These are phyloP conservation scores for Magnolia sinica DNA, from an alignment of 164 flowering plant species.

Conservation along the genomic window DNA sequence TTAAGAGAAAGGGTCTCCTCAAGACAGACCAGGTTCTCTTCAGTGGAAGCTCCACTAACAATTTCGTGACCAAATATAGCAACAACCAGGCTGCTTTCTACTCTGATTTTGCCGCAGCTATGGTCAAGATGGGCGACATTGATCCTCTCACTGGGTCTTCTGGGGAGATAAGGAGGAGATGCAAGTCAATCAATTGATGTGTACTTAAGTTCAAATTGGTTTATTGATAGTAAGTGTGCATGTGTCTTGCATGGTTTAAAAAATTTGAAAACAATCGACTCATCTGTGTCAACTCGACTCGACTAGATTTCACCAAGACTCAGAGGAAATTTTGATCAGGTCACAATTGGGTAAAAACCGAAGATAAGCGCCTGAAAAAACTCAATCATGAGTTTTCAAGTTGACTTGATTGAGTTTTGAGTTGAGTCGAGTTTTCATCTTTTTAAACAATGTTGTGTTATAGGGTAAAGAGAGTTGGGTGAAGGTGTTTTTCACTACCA, in stretches of 20 bases:
- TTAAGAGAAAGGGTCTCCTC: slow-evolving; percentile 16
- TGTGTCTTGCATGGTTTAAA: background rate
- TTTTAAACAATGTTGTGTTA: too few species aligned
- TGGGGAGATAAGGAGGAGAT: slow-evolving; percentile 37
- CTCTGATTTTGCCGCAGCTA: slow-evolving; percentile 16
- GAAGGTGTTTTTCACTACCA: too few species aligned
- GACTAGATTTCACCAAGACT: too few species aligned
- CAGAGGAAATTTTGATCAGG: too few species aligned
- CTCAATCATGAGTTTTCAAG: too few species aligned
- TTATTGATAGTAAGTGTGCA: background rate
- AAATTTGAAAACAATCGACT: background rate
- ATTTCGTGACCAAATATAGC: slow-evolving; percentile 12
- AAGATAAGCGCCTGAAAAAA: too few species aligned
- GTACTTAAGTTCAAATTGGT: background rate
- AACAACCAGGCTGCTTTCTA: slow-evolving; percentile 3
- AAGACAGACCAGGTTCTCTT: slow-evolving; percentile 16
- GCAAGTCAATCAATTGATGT: slow-evolving; percentile 24
- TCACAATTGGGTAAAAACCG: too few species aligned
- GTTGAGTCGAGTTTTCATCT: too few species aligned
- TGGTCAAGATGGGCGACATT: slow-evolving; percentile 21
- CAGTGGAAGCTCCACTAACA: slow-evolving; percentile 16
- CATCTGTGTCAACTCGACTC: too few species aligned
- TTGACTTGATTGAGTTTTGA: too few species aligned
- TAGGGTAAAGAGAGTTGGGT: too few species aligned
- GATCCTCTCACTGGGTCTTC: slow-evolving; percentile 34